Percentiles rank a stretch among this genome's conserved stretches.
These are phyloP conservation scores for Verbascum thapsus DNA, from an alignment of 257 asterid species.

Conservation along the genomic window DNA sequence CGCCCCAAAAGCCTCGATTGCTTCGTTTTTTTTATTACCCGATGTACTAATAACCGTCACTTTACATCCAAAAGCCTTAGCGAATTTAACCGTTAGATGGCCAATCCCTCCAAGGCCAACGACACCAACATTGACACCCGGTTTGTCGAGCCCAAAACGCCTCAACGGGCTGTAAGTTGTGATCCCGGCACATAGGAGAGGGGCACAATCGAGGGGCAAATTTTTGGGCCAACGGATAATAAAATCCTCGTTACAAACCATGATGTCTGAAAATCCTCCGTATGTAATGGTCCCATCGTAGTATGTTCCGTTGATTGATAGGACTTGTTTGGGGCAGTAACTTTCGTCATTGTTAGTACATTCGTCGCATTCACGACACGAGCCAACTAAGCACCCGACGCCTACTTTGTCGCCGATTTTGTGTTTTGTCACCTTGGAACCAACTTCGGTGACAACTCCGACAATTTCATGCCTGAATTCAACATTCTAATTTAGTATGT, in stretches of 20 bases:
- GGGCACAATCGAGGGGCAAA: constrained; percentile 47
- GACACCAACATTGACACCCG: constrained; percentile 40
- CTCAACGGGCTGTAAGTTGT: constrained; percentile 41
- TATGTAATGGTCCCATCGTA: constrained; percentile 29
- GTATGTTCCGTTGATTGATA: background rate
- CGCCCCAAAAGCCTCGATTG: constrained; percentile 34
- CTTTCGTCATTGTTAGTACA: constrained; percentile 33
- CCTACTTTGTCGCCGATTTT: constrained; percentile 46
- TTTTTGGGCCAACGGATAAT: constrained; percentile 43
- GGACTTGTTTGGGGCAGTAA: constrained; percentile 21
- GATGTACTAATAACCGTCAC: constrained; percentile 46
- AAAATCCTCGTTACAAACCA: constrained; percentile 46
- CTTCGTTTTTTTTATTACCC: constrained; percentile 35
- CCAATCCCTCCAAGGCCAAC: constrained; percentile 56
- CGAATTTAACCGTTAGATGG: constrained; percentile 46
- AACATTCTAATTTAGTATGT: too few species aligned
- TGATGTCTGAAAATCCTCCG: constrained; percentile 45
- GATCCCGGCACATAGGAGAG: constrained; percentile 46
- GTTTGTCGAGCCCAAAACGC: constrained; percentile 41
- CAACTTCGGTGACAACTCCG: constrained; percentile 43
- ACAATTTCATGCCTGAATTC: constrained; percentile 41
- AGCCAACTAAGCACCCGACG: constrained; percentile 37
- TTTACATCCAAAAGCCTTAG: constrained; percentile 36
- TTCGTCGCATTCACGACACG: constrained; percentile 32
- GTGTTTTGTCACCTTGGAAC: constrained; percentile 40